Percentiles rank a stretch among this genome's conserved stretches.
phyloP scores from a whole-genome alignment of 179 eudicot species.

The Actinidia chinensis region DNA sequence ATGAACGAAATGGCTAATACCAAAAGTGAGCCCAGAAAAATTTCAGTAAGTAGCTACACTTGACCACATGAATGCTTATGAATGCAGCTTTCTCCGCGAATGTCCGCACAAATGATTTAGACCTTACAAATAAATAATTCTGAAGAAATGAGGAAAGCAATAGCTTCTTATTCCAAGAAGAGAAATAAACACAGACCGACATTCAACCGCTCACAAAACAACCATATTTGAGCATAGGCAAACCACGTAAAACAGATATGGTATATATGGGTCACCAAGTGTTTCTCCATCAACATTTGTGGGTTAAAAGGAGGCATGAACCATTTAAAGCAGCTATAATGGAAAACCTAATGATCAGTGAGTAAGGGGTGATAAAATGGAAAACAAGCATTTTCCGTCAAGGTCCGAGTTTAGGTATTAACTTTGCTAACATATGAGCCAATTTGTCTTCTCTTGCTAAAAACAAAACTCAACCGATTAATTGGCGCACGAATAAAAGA shows the following conservation, averaged over 20 bases:
- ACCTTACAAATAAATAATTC: constrained; percentile 42
- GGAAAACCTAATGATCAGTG: neutral
- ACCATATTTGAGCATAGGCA: no score
- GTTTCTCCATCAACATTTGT: neutral
- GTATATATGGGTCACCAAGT: neutral
- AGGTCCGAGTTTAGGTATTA: neutral
- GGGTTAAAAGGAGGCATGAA: neutral
- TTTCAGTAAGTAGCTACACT: constrained; percentile 61
- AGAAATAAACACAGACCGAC: neutral
- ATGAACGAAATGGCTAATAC: constrained; percentile 48
- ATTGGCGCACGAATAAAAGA: neutral
- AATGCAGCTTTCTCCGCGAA: constrained; percentile 80
- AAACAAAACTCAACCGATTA: neutral
- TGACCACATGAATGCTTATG: constrained; percentile 82
- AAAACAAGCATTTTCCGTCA: neutral
- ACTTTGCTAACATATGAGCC: neutral
- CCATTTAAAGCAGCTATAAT: neutral
- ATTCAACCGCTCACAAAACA: neutral
- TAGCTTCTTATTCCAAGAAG: neutral
- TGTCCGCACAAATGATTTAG: constrained; percentile 74
- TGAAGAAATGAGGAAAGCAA: constrained; percentile 14
- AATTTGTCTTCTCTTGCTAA: neutral
- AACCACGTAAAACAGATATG: neutral
- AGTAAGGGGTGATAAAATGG: neutral
- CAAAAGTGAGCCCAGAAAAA: constrained; percentile 70